phyloP scores from a whole-genome alignment of 768 basidiomycete species.

The Leucogyrophana mollusca region DNA sequence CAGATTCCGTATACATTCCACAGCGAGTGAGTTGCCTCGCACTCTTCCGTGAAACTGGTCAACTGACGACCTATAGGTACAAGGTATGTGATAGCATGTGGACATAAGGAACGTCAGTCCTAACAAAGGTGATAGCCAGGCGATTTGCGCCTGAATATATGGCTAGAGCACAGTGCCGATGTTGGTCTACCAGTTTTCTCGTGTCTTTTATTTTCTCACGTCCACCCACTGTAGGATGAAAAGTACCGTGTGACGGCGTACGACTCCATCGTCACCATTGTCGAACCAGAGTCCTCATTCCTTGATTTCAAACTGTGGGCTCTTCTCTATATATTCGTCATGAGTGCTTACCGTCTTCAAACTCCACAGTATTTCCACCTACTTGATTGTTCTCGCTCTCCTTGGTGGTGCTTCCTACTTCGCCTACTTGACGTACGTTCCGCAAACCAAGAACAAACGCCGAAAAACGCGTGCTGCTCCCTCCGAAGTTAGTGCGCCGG shows the following conservation, averaged over 20 bases:
- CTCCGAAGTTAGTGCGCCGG: constrained; percentile 49
- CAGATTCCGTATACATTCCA: constrained; percentile 72
- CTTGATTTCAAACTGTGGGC: constrained; percentile 81
- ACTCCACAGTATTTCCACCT: constrained; percentile 58
- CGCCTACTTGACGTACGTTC: constrained; percentile 63
- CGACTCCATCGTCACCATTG: constrained; percentile 74
- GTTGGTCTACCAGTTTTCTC: constrained; percentile 35
- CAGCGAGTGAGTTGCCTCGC: constrained; percentile 65
- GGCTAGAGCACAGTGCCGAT: constrained; percentile 69
- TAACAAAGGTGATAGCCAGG: constrained; percentile 51
- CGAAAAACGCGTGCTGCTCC: constrained; percentile 44
- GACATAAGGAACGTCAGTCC: constrained; percentile 2
- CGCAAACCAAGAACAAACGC: constrained; percentile 54
- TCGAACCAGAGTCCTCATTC: constrained; percentile 75
- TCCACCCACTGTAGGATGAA: constrained; percentile 39
- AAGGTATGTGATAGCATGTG: constrained; percentile 41
- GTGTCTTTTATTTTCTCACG: not conserved
- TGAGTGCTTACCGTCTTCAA: not conserved
- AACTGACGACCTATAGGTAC: constrained; percentile 41
- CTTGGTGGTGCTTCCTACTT: constrained; percentile 65
- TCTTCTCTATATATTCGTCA: too few species aligned
- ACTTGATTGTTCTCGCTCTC: constrained; percentile 63
- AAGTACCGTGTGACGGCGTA: constrained; percentile 66
- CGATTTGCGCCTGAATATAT: constrained; percentile 69
- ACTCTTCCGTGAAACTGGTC: constrained; percentile 8